Evolutionary conservation across 2,329 filamentous ascomycete species (phyloP).

Genomic region (Dissoconium aciculare): DNA sequence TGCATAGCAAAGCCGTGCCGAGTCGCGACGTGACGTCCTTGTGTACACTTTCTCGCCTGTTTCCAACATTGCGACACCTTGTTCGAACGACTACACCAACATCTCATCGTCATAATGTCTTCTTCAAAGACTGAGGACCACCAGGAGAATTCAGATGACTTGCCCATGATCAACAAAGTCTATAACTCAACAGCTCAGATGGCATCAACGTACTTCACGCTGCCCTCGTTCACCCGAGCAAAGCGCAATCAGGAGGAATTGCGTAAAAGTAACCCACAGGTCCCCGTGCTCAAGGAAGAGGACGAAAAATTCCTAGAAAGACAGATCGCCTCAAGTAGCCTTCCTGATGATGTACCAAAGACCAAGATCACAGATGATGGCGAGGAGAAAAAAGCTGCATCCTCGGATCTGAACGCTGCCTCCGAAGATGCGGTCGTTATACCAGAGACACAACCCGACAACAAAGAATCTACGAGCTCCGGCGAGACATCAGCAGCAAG

Average conservation of each 20-base stretch:
- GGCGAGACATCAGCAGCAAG: constrained; percentile 6
- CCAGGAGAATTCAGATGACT: too few species aligned
- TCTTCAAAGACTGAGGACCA: too few species aligned
- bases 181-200: constrained; percentile 2
- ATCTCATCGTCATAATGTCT: too few species aligned
- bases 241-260: constrained; percentile 25
- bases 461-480: constrained; percentile 2
- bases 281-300: constrained; percentile 42
- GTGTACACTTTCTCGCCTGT: too few species aligned
- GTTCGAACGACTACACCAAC: too few species aligned
- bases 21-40: too few species aligned
- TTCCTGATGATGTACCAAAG: constrained; percentile 7
- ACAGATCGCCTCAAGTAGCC: constrained; percentile 12
- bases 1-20: too few species aligned
- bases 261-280: constrained; percentile 23
- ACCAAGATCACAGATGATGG: constrained; percentile 8
- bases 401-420: constrained; percentile 14
- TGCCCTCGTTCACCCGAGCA: constrained; percentile 22
- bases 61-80: too few species aligned
- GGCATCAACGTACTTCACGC: constrained; percentile 22
- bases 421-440: constrained; percentile 16
- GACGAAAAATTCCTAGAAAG: constrained; percentile 42
- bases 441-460: constrained; percentile 17
- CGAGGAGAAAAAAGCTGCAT: constrained; percentile 5
- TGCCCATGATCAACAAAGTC: too few species aligned